Percentiles rank a stretch among this genome's conserved stretches.
phyloP scores from a whole-genome alignment of 768 basidiomycete species.

The Mycena rebaudengoi region DNA sequence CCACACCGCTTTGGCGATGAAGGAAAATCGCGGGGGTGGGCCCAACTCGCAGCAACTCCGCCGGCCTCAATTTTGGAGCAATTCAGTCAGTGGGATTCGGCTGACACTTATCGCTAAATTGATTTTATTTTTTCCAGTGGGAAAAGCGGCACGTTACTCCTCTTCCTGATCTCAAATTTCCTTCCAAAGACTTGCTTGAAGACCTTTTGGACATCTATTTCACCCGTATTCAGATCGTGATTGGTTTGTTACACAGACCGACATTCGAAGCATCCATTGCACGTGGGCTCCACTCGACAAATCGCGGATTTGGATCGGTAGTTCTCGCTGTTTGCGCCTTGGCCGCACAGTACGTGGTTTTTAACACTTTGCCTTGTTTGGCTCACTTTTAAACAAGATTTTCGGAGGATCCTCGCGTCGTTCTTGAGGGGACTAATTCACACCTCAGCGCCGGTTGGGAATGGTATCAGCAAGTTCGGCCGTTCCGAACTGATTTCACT shows the following conservation, averaged over 20 bases:
- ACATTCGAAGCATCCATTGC: slow-evolving; percentile 52
- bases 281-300: slow-evolving; percentile 46
- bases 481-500: slow-evolving; percentile 25
- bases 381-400: slow-evolving; percentile 44
- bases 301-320: slow-evolving; percentile 49
- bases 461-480: slow-evolving; percentile 16
- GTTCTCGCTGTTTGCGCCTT: slow-evolving; percentile 62
- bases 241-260: slow-evolving; percentile 60
- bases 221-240: slow-evolving; percentile 42
- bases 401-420: slow-evolving; percentile 53
- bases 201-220: slow-evolving; percentile 60
- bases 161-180: slow-evolving; percentile 29
- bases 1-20: slow-evolving; percentile 46
- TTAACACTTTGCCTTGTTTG: background rate
- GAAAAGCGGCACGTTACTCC: background rate
- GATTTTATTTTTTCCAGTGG: slow-evolving; percentile 13
- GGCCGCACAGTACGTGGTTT: slow-evolving; percentile 11
- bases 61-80: slow-evolving; percentile 26
- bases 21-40: slow-evolving; percentile 48
- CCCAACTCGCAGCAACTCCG: background rate
- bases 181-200: slow-evolving; percentile 43
- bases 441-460: slow-evolving; percentile 37
- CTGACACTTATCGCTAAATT: background rate
- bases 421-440: slow-evolving; percentile 23
- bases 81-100: slow-evolving; percentile 34